Base-by-base conservation (phyloP, 164 flowering plant genomes). In the Liquidambar formosana region DNA sequence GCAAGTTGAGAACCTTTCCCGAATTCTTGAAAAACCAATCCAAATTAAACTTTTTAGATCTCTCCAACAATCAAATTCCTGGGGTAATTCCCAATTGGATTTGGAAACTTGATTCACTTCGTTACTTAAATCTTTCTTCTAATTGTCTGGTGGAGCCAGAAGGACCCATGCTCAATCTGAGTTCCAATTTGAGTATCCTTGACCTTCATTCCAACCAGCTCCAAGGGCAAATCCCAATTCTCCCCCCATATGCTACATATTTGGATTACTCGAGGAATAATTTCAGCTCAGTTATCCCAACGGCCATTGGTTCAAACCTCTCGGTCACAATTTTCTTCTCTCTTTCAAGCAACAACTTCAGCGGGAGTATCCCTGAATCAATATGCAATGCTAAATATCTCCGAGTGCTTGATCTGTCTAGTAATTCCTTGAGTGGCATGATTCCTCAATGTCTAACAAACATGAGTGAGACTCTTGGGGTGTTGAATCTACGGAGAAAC, bases 221-320 rank as follows among this genome's bases (percentile, higher is more conserved):
- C 26, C 67, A 65, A 8, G 93, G 90, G 21, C 16, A 43, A 11
- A 27, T 81, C 3, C 80, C 81, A 18, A 43, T 61, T 28, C 75
- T 75, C 0, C 77, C 87, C 46, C 16, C 63, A 13, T 8, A 11
- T 4, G 73, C 76, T 0, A 5, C 8, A 10, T 64, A 66, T 67
- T 43, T 88, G 56, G 89, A 88, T 72, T 86, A 70, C 74, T 90
- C 96, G 1, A 23, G 61, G 51, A 90, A 90, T 52, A 69, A 16
- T 2, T 82, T 85, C 67, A 66, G 25, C 51, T 75, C 81, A 12
- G 14, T 18, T 25, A 68, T 83, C 28, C 85, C 82, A 3, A 5
- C 11, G 8, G 70, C 58, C 22, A 76, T 82, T 21, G 77, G 75
- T 16, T 14, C 47, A 13, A 23, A 1, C 70, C 66, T 85, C 1